Conservation (phyloP, 495 filamentous ascomycete genomes). For the Margaritispora aquatica region DNA sequence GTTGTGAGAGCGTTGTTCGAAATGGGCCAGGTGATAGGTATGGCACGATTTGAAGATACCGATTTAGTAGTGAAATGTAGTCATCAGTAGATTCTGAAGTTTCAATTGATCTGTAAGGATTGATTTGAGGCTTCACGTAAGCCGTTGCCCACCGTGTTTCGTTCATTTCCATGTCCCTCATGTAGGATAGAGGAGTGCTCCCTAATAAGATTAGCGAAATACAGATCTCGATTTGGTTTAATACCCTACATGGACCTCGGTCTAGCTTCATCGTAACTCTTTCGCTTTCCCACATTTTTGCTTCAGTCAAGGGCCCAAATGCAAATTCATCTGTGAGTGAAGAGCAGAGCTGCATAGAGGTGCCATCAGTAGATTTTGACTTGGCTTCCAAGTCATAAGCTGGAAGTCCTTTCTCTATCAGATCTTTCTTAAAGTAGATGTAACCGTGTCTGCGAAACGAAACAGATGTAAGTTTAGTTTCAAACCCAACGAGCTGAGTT, state of each 20-base stretch:
- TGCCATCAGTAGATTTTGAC: background rate
- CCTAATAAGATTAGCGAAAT: constrained; percentile 18
- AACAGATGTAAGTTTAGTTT: constrained; percentile 30
- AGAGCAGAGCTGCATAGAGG: background rate
- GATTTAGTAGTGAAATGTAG: constrained; percentile 10
- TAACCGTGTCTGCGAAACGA: constrained; percentile 33
- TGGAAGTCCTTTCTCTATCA: constrained; percentile 18
- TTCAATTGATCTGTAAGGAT: constrained; percentile 22
- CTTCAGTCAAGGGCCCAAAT: constrained; percentile 18
- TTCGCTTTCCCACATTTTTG: constrained; percentile 22
- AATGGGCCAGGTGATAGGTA: constrained; percentile 11
- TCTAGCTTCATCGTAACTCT: constrained; percentile 26
- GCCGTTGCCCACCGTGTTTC: constrained; percentile 27
- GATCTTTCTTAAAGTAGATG: constrained; percentile 36
- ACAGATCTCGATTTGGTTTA: constrained; percentile 3
- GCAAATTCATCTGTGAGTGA: constrained; percentile 4
- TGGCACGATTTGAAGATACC: constrained; percentile 16
- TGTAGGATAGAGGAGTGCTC: constrained; percentile 23
- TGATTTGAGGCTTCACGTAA: constrained; percentile 25
- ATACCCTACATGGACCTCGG: constrained; percentile 30
- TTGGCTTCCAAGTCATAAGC: constrained; percentile 4
- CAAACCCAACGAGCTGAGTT: constrained; percentile 32
- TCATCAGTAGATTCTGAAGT: constrained; percentile 12
- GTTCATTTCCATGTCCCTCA: constrained; percentile 27
- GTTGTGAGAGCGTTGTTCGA: constrained; percentile 26